Evolutionary conservation across 2,329 filamentous ascomycete genomes (phyloP).

Genomic region (Sporothrix sp.): DNA sequence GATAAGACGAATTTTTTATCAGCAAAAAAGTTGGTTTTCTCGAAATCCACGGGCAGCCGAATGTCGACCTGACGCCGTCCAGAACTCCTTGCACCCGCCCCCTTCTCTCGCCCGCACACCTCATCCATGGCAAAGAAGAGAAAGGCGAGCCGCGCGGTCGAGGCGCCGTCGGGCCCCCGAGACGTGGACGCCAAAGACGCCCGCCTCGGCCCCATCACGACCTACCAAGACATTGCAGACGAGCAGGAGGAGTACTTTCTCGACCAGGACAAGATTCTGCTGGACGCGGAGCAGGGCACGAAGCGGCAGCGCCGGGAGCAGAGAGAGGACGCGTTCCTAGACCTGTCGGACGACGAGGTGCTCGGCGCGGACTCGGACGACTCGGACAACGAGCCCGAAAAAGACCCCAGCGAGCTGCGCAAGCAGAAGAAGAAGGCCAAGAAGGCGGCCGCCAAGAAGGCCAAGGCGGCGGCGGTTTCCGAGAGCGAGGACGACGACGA

Average conservation of each 20-base stretch:
- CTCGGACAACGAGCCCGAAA: slow-evolving; percentile 18
- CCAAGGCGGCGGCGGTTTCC: slow-evolving; percentile 26
- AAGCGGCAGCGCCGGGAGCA: slow-evolving; percentile 65
- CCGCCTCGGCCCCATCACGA: slow-evolving; percentile 47
- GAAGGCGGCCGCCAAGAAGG: slow-evolving; percentile 7
- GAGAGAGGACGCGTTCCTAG: slow-evolving; percentile 46
- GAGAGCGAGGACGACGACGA: slow-evolving; percentile 24
- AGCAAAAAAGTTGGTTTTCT: slow-evolving; percentile 6
- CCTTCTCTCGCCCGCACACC: neutral
- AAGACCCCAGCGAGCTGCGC: slow-evolving; percentile 11
- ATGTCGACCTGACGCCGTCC: too few relatives aligned
- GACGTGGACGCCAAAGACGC: slow-evolving; percentile 49
- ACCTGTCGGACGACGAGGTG: slow-evolving; percentile 54
- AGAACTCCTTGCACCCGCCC: neutral
- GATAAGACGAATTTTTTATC: slow-evolving; percentile 14
- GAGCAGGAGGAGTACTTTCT: slow-evolving; percentile 91
- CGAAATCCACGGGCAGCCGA: neutral
- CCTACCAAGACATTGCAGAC: slow-evolving; percentile 78
- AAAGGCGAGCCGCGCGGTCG: slow-evolving; percentile 50
- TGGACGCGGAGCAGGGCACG: slow-evolving; percentile 69
- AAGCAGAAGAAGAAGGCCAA: slow-evolving; percentile 26
- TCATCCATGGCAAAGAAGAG: slow-evolving; percentile 53
- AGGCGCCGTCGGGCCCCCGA: slow-evolving; percentile 40
- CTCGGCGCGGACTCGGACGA: slow-evolving; percentile 23
- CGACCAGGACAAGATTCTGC: slow-evolving; percentile 72